phyloP scores from a whole-genome alignment of 1,139 yeast species.

The Lipomyces yarrowii region DNA sequence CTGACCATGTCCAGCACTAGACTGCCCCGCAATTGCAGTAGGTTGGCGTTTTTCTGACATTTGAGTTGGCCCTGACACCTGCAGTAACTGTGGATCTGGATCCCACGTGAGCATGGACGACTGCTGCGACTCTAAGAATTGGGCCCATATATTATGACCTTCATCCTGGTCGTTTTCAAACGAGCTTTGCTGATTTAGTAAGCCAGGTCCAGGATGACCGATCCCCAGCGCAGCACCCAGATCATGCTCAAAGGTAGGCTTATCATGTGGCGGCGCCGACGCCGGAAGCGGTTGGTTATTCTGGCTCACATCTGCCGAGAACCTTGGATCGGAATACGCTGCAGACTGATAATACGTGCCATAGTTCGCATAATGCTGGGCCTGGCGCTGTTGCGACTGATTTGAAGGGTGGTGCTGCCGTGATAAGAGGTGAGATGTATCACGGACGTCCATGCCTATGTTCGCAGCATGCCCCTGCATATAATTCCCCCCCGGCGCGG shows the following conservation, averaged over 20 bases:
- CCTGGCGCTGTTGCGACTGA: slow-evolving; percentile 26
- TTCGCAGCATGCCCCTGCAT: background rate
- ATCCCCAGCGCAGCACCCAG: slow-evolving; percentile 15
- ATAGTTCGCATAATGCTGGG: slow-evolving; percentile 25
- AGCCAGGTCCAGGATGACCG: background rate
- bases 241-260: slow-evolving; percentile 12
- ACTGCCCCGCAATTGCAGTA: background rate
- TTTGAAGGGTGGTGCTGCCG: slow-evolving; percentile 27
- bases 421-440: slow-evolving; percentile 6
- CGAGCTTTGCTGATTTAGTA: background rate
- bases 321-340: background rate
- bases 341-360: background rate
- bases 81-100: slow-evolving; percentile 8
- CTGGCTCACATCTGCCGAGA: background rate
- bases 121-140: slow-evolving; percentile 29
- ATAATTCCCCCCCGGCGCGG: background rate
- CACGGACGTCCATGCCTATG: background rate
- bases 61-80: background rate
- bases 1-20: background rate
- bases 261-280: slow-evolving; percentile 3
- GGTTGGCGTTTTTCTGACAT: background rate
- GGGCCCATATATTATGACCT: slow-evolving; percentile 35
- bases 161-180: background rate
- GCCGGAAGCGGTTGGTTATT: background rate
- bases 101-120: slow-evolving; percentile 15